phyloP scores from a whole-genome alignment of 2,329 filamentous ascomycete species.

The Mycosphaerelloides madeirae region DNA sequence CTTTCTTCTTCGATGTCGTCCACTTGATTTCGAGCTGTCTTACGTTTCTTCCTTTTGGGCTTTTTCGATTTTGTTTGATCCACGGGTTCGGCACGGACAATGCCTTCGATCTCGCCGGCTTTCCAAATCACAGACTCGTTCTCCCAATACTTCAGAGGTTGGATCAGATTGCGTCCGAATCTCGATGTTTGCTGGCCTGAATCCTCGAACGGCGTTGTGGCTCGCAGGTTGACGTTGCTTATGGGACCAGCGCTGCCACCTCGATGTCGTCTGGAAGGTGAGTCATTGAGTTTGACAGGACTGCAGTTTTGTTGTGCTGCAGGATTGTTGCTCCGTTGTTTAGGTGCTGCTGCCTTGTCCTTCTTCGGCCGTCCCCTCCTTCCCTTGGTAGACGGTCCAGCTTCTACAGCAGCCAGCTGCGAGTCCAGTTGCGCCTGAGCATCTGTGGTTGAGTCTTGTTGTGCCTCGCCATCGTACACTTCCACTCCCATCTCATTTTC shows the following conservation, averaged over 20 bases:
- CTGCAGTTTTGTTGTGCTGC: slow-evolving; percentile 17
- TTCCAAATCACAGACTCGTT: slow-evolving; percentile 72
- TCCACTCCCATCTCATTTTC: slow-evolving; percentile 10
- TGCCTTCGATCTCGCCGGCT: slow-evolving; percentile 66
- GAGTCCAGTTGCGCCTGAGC: slow-evolving; percentile 14
- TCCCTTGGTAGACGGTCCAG: slow-evolving; percentile 1
- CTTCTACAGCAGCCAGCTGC: slow-evolving; percentile 10
- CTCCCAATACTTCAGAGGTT: slow-evolving; percentile 79
- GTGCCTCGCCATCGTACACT: slow-evolving; percentile 11
- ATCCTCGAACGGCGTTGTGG: slow-evolving; percentile 41
- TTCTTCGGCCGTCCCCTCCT: slow-evolving; percentile 12
- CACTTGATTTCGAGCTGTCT: slow-evolving; percentile 31
- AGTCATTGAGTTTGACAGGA: slow-evolving; percentile 18
- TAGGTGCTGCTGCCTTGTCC: slow-evolving; percentile 13
- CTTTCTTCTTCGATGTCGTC: slow-evolving; percentile 36
- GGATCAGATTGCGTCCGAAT: slow-evolving; percentile 72
- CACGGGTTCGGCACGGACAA: slow-evolving; percentile 68
- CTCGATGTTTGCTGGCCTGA: slow-evolving; percentile 60
- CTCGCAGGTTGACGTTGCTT: slow-evolving; percentile 34
- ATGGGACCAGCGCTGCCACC: slow-evolving; percentile 28
- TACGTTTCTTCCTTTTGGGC: slow-evolving; percentile 33
- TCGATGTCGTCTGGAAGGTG: slow-evolving; percentile 16
- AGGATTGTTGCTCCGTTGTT: slow-evolving; percentile 22
- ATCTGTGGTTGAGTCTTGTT: slow-evolving; percentile 9
- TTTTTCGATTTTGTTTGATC: slow-evolving; percentile 28